These are phyloP conservation scores for Hylodesmum podocarpum DNA, from an alignment of 306 rosid genomes.

Conservation along the genomic window DNA sequence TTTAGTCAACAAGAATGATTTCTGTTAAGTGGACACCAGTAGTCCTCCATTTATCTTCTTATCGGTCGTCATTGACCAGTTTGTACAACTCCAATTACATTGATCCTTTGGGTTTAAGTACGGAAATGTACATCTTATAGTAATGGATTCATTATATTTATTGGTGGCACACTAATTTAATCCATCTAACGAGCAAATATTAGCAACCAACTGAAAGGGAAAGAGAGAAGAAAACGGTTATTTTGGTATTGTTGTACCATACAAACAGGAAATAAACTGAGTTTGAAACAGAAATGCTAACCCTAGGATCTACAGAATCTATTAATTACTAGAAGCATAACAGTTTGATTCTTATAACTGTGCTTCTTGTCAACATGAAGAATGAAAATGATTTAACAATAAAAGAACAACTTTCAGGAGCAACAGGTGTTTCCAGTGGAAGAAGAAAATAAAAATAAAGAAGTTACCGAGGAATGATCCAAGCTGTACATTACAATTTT, in stretches of 20 bases:
- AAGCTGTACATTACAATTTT: conserved; percentile 68
- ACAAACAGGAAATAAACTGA: neutral
- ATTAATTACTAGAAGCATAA: neutral
- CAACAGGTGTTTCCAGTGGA: neutral
- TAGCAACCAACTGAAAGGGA: neutral
- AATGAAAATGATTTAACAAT: neutral
- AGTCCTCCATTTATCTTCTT: neutral
- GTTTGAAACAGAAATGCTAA: neutral
- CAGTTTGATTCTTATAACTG: neutral
- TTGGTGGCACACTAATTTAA: neutral
- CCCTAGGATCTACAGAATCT: neutral
- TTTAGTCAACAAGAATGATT: neutral
- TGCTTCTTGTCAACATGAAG: neutral
- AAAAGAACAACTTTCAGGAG: neutral
- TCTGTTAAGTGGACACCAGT: neutral
- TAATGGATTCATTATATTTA: neutral
- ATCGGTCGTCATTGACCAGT: neutral
- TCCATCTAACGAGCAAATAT: neutral
- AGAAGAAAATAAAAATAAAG: conserved; percentile 6
- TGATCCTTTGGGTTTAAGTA: neutral
- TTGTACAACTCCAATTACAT: neutral
- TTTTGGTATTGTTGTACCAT: neutral
- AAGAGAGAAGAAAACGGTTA: neutral
- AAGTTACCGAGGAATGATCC: conserved; percentile 82
- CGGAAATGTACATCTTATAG: neutral